Percentiles rank a stretch among this genome's conserved stretches.
Conservation (phyloP, 805 yeast species). For the Yamadazyma paraphyllophila region DNA sequence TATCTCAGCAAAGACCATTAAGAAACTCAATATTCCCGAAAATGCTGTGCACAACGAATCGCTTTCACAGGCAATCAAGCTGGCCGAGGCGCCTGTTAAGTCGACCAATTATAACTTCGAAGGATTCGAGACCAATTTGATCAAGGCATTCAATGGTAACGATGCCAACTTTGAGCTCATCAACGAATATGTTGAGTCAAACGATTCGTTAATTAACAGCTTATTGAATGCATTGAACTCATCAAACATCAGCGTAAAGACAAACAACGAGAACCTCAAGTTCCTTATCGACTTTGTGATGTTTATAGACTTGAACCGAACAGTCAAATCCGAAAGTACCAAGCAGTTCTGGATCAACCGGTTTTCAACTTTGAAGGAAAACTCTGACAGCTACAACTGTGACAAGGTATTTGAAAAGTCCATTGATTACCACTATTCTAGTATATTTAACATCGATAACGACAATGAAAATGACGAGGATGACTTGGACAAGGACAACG, state of each 20-base stretch:
- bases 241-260: constrained; percentile 5
- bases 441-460: constrained; percentile 20
- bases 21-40: constrained; percentile 1
- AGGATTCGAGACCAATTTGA: constrained; percentile 11
- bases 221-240: constrained; percentile 3
- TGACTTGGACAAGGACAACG: constrained; percentile 16
- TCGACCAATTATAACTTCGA: constrained; percentile 6
- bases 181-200: constrained; percentile 6
- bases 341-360: constrained; percentile 24
- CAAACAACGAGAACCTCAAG: constrained; percentile 26
- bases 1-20: constrained; percentile 10
- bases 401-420: constrained; percentile 14
- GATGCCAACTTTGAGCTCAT: constrained; percentile 7
- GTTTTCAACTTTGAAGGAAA: constrained; percentile 5
- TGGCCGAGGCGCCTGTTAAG: constrained; percentile 1
- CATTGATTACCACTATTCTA: constrained; percentile 28
- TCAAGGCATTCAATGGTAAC: constrained; percentile 12
- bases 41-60: background rate
- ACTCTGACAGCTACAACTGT: background rate
- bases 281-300: constrained; percentile 22
- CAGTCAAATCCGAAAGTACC: constrained; percentile 17
- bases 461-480: constrained; percentile 13
- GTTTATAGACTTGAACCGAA: constrained; percentile 18
- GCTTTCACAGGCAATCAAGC: background rate
- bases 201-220: constrained; percentile 1